Evolutionary conservation across 352 stramenopile genomes (phyloP).

Genomic region (Phytophthora citrophthora): DNA sequence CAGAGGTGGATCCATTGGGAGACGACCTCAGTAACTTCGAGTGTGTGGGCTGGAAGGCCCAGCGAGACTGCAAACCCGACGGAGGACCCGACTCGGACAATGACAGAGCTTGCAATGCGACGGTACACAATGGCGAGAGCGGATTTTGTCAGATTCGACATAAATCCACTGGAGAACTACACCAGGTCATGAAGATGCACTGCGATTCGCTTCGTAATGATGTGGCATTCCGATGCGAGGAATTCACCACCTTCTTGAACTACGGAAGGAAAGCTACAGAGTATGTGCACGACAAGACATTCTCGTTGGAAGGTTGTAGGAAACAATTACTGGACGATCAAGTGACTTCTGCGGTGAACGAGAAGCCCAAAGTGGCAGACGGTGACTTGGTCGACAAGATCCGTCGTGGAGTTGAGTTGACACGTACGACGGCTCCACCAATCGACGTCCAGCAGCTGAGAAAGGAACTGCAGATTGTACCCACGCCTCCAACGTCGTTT

Average conservation of each 20-base stretch:
- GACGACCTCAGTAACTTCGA: conserved; percentile 45
- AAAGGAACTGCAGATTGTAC: conserved; percentile 3
- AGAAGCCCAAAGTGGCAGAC: conserved; percentile 6
- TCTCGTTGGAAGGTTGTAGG: conserved; percentile 38
- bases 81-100: conserved; percentile 37
- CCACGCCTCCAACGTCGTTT: conserved; percentile 6
- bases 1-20: conserved; percentile 1
- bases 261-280: conserved; percentile 43
- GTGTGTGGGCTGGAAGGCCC: conserved; percentile 61
- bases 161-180: conserved; percentile 28
- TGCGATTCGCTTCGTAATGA: conserved; percentile 59
- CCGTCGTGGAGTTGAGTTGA: conserved; percentile 17
- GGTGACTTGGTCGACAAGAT: conserved; percentile 24
- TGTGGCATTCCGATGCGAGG: conserved; percentile 48
- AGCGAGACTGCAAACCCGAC: conserved; percentile 47
- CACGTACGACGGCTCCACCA: background rate
- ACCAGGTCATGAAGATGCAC: conserved; percentile 64
- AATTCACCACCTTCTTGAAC: conserved; percentile 48
- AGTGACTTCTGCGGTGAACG: conserved; percentile 3
- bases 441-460: conserved; percentile 11
- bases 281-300: conserved; percentile 53
- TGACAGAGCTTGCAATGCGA: conserved; percentile 45
- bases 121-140: conserved; percentile 45
- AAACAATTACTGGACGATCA: conserved; percentile 43
- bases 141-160: conserved; percentile 61